Percentiles rank a stretch among this genome's conserved stretches.
phyloP scores from a whole-genome alignment of 805 yeast genomes.

The Jamesozyma gamospora region DNA sequence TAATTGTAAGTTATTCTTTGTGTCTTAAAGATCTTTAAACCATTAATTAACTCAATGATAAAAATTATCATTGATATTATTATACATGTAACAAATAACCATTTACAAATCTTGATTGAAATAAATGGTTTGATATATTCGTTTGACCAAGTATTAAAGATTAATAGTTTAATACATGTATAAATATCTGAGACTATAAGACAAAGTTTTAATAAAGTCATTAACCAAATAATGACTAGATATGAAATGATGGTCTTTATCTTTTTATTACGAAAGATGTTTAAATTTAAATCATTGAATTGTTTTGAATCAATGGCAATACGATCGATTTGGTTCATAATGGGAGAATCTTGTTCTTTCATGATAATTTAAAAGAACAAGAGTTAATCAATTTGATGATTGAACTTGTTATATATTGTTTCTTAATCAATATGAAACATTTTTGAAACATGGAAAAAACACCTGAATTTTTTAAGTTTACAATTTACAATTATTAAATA shows the following conservation, averaged over 20 bases:
- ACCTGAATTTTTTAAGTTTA: too few species aligned
- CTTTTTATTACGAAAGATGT: conserved; percentile 15
- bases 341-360: too few species aligned
- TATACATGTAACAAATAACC: conserved; percentile 79
- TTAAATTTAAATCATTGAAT: conserved; percentile 20
- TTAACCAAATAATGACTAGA: conserved; percentile 16
- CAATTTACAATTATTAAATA: too few species aligned
- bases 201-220: conserved; percentile 41
- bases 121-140: conserved; percentile 39
- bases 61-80: conserved; percentile 54
- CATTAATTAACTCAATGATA: conserved; percentile 48
- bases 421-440: not conserved
- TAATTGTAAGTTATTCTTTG: conserved; percentile 61
- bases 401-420: too few species aligned
- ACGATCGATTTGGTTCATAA: too few species aligned
- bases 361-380: too few species aligned
- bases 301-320: conserved; percentile 7
- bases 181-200: conserved; percentile 63
- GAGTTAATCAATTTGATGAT: too few species aligned
- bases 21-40: conserved; percentile 47
- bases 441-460: not conserved
- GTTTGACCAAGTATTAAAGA: conserved; percentile 60
- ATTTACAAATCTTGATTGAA: conserved; percentile 43
- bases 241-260: conserved; percentile 17
- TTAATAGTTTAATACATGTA: conserved; percentile 66